Conservation (phyloP, 2,329 filamentous ascomycete genomes). For the Pyrenochaeta sp. region DNA sequence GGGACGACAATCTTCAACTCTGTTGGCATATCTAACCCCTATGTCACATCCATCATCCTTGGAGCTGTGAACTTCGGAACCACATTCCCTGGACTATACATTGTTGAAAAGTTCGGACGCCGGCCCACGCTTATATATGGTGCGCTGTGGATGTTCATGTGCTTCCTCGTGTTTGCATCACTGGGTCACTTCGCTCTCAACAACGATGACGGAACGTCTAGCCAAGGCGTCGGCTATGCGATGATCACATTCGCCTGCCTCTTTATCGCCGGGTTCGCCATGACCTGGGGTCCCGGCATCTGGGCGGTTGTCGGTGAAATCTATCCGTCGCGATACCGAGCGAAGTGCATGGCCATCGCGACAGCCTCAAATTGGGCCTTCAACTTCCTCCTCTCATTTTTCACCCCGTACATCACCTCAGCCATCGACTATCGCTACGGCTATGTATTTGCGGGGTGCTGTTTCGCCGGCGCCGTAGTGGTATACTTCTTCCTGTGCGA, state of each 20-base stretch:
- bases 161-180: conserved; percentile 65
- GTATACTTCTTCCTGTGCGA: conserved; percentile 84
- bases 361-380: conserved; percentile 56
- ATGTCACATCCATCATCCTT: conserved; percentile 58
- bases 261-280: conserved; percentile 72
- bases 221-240: conserved; percentile 61
- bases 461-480: conserved; percentile 68
- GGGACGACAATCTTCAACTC: conserved; percentile 57
- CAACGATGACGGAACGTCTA: conserved; percentile 40
- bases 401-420: conserved; percentile 79
- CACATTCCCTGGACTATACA: conserved; percentile 57
- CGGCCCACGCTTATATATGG: conserved; percentile 57
- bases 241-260: conserved; percentile 75
- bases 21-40: conserved; percentile 53
- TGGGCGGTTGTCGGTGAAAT: conserved; percentile 75
- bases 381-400: conserved; percentile 66
- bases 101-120: conserved; percentile 58
- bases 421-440: conserved; percentile 77
- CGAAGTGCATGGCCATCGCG: conserved; percentile 55
- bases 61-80: conserved; percentile 59
- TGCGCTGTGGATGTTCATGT: conserved; percentile 61
- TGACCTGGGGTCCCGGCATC: conserved; percentile 74
- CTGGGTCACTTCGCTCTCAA: conserved; percentile 57
- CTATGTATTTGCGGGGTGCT: conserved; percentile 78
- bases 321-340: conserved; percentile 65